These are phyloP conservation scores for Boletus barrowsii DNA, from an alignment of 768 basidiomycete genomes.

Conservation along the genomic window DNA sequence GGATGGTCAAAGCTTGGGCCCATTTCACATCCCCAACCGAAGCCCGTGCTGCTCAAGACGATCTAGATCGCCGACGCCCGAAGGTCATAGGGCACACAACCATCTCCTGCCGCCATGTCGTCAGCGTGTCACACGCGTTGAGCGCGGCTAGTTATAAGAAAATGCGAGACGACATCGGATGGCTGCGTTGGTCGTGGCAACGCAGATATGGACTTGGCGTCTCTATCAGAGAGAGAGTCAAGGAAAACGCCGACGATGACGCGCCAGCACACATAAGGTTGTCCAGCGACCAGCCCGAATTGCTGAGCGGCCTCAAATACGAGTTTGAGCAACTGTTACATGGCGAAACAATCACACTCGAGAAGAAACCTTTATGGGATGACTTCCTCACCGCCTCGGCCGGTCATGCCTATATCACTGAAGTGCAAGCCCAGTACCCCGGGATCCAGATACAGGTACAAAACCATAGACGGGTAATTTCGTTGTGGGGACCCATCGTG, in stretches of 20 bases:
- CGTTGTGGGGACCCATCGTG: conserved; percentile 50
- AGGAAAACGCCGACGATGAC: conserved; percentile 4
- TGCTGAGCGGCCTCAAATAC: conserved; percentile 54
- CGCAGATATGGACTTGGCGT: conserved; percentile 30
- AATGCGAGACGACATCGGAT: conserved; percentile 44
- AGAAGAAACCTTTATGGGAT: conserved; percentile 62
- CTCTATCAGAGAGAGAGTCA: conserved; percentile 24
- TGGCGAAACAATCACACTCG: conserved; percentile 55
- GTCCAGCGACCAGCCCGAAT: conserved; percentile 45
- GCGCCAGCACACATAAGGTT: conserved; percentile 42
- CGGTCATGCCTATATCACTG: conserved; percentile 45
- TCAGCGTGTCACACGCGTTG: conserved; percentile 48
- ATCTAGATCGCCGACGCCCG: conserved; percentile 47
- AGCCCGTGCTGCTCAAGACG: conserved; percentile 49
- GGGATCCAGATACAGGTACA: conserved; percentile 46
- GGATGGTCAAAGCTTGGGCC: conserved; percentile 52
- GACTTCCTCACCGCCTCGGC: conserved; percentile 47
- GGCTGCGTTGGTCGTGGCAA: conserved; percentile 39
- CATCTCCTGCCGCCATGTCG: conserved; percentile 52
- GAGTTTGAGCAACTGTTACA: conserved; percentile 59
- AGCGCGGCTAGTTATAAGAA: conserved; percentile 35
- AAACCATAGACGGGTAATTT: conserved; percentile 40
- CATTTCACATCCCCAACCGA: conserved; percentile 49
- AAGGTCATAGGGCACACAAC: conserved; percentile 42
- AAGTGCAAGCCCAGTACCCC: conserved; percentile 38